Evolutionary conservation across 2,329 filamentous ascomycete species (phyloP).

Genomic region (Sporothrix pallida): DNA sequence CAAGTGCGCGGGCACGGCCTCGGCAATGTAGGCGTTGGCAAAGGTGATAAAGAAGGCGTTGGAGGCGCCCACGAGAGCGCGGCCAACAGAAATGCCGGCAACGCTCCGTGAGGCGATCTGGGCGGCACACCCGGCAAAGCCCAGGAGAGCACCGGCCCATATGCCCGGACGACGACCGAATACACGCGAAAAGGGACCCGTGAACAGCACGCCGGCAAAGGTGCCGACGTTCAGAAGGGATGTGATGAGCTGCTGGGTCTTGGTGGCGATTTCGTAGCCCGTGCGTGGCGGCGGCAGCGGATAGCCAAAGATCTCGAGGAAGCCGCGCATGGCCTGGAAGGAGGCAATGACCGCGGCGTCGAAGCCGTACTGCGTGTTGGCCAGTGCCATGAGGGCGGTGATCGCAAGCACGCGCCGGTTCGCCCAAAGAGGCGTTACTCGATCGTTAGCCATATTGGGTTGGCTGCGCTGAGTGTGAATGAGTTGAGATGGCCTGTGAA

Average conservation of each 20-base stretch:
- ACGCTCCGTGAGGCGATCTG: constrained; percentile 39
- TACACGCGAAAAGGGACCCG: constrained; percentile 37
- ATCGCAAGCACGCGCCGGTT: neutral
- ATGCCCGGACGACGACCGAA: constrained; percentile 41
- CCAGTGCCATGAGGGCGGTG: neutral
- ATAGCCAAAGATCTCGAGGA: constrained; percentile 20
- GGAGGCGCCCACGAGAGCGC: constrained; percentile 39
- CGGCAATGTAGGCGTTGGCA: constrained; percentile 42
- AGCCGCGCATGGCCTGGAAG: constrained; percentile 12
- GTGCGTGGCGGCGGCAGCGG: neutral
- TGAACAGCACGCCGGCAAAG: constrained; percentile 40
- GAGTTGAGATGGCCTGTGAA: neutral
- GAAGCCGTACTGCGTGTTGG: constrained; percentile 6
- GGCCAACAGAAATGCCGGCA: constrained; percentile 40
- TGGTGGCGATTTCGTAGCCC: constrained; percentile 40
- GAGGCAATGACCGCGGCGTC: constrained; percentile 8
- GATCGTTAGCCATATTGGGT: neutral
- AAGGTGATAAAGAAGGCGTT: constrained; percentile 43
- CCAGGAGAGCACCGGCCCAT: constrained; percentile 39
- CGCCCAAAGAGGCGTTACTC: neutral
- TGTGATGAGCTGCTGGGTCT: constrained; percentile 41
- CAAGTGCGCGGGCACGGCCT: constrained; percentile 42
- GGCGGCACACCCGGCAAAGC: constrained; percentile 38
- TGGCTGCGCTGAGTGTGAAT: neutral
- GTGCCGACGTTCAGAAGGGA: constrained; percentile 42